These are phyloP conservation scores for Lepidium sativum DNA, from an alignment of 345 rosid species.

Conservation along the genomic window DNA sequence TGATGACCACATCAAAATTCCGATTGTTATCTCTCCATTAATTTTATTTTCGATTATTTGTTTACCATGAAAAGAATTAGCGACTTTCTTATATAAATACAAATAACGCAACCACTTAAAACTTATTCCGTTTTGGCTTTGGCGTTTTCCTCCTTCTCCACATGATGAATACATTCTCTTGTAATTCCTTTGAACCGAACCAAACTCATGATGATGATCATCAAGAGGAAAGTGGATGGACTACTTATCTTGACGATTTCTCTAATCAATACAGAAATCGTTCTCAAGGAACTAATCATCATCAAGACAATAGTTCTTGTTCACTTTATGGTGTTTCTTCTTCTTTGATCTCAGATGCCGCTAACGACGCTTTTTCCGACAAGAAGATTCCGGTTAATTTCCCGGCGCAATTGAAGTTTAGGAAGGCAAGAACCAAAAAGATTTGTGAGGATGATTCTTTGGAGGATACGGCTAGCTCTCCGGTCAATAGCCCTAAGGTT, in stretches of 20 bases:
- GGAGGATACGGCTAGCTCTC: conserved; percentile 94
- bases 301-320: conserved; percentile 26
- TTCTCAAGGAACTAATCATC: not conserved
- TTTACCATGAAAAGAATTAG: conserved; percentile 2
- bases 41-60: not conserved
- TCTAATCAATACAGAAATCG: conserved; percentile 22
- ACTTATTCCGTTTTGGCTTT: conserved; percentile 12
- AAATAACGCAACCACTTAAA: conserved; percentile 16
- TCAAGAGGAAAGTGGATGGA: conserved; percentile 88
- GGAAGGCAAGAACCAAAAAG: conserved; percentile 44
- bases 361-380: conserved; percentile 34
- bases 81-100: conserved; percentile 12
- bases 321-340: conserved; percentile 36
- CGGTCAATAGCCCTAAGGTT: conserved; percentile 77
- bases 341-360: conserved; percentile 73
- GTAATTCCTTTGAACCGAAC: conserved; percentile 19
- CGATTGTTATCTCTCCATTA: conserved; percentile 11
- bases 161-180: conserved; percentile 28
- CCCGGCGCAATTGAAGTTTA: conserved; percentile 37
- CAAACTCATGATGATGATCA: conserved; percentile 7
- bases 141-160: conserved; percentile 6
- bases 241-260: conserved; percentile 67
- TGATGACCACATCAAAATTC: conserved; percentile 30
- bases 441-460: conserved; percentile 58
- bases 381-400: conserved; percentile 25